A percentile compares a stretch with the other conserved stretches of the same genome.
phyloP scores from a whole-genome alignment of 805 yeast species.

The Maudiozyma saulgeensis region DNA sequence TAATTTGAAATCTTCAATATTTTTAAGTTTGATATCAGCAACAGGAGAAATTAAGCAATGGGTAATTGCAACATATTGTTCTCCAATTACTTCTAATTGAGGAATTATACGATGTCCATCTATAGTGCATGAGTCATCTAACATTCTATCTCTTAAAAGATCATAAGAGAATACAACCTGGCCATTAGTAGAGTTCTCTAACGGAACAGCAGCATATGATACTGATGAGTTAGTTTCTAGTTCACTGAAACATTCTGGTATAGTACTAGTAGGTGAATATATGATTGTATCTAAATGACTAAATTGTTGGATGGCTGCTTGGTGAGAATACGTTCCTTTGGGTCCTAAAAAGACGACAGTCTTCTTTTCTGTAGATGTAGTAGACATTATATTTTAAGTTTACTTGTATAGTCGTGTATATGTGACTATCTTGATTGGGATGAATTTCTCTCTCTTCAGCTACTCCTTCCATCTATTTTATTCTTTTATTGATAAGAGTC shows the following conservation, averaged over 20 bases:
- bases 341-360: constrained; percentile 82
- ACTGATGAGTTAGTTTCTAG: constrained; percentile 36
- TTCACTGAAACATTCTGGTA: constrained; percentile 56
- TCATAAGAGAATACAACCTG: constrained; percentile 83
- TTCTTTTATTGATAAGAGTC: too few species aligned
- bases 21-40: constrained; percentile 28
- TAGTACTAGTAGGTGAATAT: constrained; percentile 25
- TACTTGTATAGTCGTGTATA: too few species aligned
- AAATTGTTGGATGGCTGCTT: constrained; percentile 56
- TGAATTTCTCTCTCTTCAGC: too few species aligned
- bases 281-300: constrained; percentile 26
- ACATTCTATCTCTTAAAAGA: constrained; percentile 57
- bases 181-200: constrained; percentile 93
- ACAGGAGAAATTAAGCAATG: constrained; percentile 50
- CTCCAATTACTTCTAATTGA: constrained; percentile 51
- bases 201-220: constrained; percentile 75
- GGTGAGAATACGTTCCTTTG: constrained; percentile 85
- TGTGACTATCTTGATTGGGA: too few species aligned
- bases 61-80: constrained; percentile 72
- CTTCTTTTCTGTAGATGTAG: neutral
- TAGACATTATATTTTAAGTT: too few species aligned
- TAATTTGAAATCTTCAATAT: constrained; percentile 20
- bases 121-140: constrained; percentile 2
- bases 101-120: constrained; percentile 21
- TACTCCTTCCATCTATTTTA: too few species aligned